These are phyloP conservation scores for Fraxinus anomala DNA, from an alignment of 257 asterid species.

Conservation along the genomic window DNA sequence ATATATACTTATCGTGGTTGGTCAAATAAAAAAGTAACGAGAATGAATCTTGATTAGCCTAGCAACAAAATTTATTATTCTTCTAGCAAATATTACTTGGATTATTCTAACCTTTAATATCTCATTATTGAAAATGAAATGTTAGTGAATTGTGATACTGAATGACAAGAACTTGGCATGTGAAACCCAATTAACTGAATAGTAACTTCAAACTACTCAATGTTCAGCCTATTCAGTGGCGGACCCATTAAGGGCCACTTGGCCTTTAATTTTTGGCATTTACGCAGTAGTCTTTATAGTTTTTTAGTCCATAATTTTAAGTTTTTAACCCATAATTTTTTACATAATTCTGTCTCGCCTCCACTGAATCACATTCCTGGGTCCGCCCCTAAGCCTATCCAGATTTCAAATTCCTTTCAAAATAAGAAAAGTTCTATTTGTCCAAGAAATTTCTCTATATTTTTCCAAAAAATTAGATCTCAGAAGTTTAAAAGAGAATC, in stretches of 20 bases:
- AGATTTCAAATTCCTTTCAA: background rate
- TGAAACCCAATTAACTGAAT: background rate
- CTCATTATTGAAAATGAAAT: background rate
- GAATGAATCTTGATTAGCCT: background rate
- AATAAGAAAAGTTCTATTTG: background rate
- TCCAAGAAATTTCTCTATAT: background rate
- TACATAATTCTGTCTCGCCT: too few relatives aligned
- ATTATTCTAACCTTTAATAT: background rate
- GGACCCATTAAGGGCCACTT: too few relatives aligned
- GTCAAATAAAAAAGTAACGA: background rate
- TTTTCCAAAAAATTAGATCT: background rate
- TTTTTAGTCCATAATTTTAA: too few relatives aligned
- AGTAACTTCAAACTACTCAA: background rate
- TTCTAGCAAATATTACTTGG: background rate
- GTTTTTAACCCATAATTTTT: too few relatives aligned
- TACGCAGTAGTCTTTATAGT: too few relatives aligned
- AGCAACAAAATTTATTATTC: background rate
- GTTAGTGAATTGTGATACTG: background rate
- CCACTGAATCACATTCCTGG: too few relatives aligned
- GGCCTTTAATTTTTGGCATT: too few relatives aligned
- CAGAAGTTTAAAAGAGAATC: background rate
- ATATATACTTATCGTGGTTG: background rate
- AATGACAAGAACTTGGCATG: background rate
- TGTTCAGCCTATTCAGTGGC: too few relatives aligned
- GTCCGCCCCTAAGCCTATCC: too few relatives aligned